Base-by-base conservation (phyloP, 176 grass and related monocot species). In the Eremochloa ophiuroides region DNA sequence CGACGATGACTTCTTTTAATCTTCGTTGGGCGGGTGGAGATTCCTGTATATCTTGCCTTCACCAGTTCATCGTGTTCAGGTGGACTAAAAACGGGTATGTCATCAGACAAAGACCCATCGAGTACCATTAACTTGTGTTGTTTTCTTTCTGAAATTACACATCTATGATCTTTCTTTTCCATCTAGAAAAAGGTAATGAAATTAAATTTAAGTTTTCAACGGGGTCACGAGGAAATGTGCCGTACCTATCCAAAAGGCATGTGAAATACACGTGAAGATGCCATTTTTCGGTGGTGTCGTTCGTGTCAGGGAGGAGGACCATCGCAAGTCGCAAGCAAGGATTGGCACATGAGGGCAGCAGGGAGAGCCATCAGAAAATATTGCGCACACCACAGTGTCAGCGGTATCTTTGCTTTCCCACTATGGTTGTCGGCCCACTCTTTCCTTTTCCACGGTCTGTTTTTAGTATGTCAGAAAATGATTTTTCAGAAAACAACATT, bases 401-500 rank as follows among this genome's bases (percentile, higher is more conserved):
- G 9, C 40, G 25, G 71, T 78, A 80, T 80, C 28, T 74, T 80
- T 86, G 60, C 37, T 86, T 86, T 61, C 71, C 85, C 85, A 86
- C 37, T 75, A 71, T 38, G 47, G 37, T 46, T 86, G 44, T 66
- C 44, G 35, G 6, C 12, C 12, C 27, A 13, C 8, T 2, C 14
- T 73, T 41, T 18, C 20, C 2, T 53, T 43, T 65, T 9, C 28
- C 27, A 18, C 43, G 12, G n/a, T 16, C 26, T 43, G 5, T 60
- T 34, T 76, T 70, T 69, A 69, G 18, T 10, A 30, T 25, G 53
- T 40, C 16, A 12, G 62, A 42, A 58, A 39, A 53, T 22, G 48
- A 53, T 47, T 53, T 53, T 53, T 48, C 18, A 22, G 18, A 53
- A 20, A 53, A 53, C 7, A 22, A 0, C 48, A 53, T 9, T 20